These are phyloP conservation scores for Casuarina cunninghamiana DNA, from an alignment of 306 rosid genomes.

Conservation along the genomic window DNA sequence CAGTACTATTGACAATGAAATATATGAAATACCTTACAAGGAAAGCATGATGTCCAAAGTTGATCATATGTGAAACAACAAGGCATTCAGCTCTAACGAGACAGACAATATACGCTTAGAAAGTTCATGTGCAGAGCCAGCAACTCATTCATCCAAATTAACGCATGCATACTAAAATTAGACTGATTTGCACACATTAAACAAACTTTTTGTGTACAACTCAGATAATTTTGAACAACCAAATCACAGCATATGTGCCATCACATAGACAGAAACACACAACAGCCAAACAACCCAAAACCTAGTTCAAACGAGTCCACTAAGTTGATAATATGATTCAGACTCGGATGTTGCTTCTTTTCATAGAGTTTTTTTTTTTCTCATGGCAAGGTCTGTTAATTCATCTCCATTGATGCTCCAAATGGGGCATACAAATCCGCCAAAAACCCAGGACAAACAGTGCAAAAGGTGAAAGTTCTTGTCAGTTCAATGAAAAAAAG, in stretches of 20 bases:
- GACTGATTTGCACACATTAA: background rate
- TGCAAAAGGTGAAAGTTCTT: background rate
- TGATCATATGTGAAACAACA: background rate
- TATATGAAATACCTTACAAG: background rate
- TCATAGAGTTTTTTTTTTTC: too few relatives aligned
- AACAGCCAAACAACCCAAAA: background rate
- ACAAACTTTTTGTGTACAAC: background rate
- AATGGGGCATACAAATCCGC: background rate
- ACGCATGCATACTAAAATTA: background rate
- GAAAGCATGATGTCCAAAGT: background rate
- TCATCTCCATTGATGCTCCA: background rate
- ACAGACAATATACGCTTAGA: too few relatives aligned
- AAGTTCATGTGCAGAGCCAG: too few relatives aligned
- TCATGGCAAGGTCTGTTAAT: too few relatives aligned
- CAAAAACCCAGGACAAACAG: background rate
- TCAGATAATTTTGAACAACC: background rate
- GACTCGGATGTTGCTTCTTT: background rate
- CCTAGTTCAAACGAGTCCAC: background rate
- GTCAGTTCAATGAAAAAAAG: slow-evolving; percentile 4
- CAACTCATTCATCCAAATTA: too few relatives aligned
- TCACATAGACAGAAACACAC: background rate
- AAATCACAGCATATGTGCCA: background rate
- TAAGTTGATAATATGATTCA: background rate
- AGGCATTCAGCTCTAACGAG: background rate
- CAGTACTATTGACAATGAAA: background rate